phyloP scores from a whole-genome alignment of 139 green algal species.

The Penium margaritaceum region DNA sequence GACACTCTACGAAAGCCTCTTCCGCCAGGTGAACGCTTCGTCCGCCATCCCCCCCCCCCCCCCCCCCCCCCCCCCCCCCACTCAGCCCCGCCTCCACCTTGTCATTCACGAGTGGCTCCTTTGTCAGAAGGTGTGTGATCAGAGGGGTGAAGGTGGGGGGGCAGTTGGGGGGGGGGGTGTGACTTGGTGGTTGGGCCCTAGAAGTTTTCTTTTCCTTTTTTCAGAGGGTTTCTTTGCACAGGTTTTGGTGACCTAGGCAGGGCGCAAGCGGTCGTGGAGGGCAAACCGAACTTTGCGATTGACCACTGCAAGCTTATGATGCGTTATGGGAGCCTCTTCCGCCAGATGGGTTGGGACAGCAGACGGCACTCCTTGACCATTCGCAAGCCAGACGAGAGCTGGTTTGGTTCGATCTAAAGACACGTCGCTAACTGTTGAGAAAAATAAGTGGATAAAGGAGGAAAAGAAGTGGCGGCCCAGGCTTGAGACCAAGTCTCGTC shows the following conservation, averaged over 20 bases:
- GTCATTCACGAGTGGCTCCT: not conserved
- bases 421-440: not conserved
- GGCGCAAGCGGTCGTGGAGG: not conserved
- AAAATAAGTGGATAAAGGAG: not conserved
- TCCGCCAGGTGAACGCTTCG: constrained; percentile 27
- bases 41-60: not conserved
- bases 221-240: not conserved
- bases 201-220: no score
- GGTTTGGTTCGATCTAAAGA: no score
- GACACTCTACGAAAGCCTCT: constrained; percentile 61
- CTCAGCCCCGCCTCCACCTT: not conserved
- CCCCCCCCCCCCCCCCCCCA: not conserved
- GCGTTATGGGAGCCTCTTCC: not conserved
- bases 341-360: no score
- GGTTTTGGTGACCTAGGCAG: not conserved
- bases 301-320: not conserved
- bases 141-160: not conserved
- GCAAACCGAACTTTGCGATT: not conserved
- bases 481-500: no score
- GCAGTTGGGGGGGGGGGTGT: not conserved
- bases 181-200: not conserved
- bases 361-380: no score
- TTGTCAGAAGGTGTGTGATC: not conserved
- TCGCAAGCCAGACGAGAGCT: no score
- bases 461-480: not conserved